Evolutionary conservation across 2,329 filamentous ascomycete genomes (phyloP), one percentile per base, ranked within the genome.

Genomic region (Cladophialophora chaetospira): DNA sequence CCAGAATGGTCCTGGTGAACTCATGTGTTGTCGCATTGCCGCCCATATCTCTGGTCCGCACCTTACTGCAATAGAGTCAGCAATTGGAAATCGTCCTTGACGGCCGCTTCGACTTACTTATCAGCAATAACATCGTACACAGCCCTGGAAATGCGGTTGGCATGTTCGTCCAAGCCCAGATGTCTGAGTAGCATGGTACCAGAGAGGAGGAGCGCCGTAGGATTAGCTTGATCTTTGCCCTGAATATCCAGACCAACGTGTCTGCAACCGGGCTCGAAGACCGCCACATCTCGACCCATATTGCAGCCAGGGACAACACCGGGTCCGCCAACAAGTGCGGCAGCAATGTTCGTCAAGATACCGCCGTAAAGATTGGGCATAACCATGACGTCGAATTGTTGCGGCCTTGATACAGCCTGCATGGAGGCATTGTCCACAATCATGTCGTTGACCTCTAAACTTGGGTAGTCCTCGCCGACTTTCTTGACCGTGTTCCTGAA

Each of bases 391-490:
- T 99, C 94, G 74, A 99, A 99, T 79, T 99, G 94, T 80, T 97
- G 94, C 62, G 94, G 94, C 66, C 86, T 84, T 67, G 90, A 92
- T 68, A 99, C 94, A 73, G 91, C 95, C 82, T 99, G 94, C 94
- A 99, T 99, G 72, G 90, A 96, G 71, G 94, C 94, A 78, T 99
- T 99, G 81, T 99, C 94, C 77, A 99, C 94, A 76, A 99, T 99
- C 93, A 99, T 97, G 80, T 99, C 94, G 82, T 95, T 95, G 73
- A 88, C 88, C 82, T 97, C 89, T 68, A 99, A 83, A 63, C 90
- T 95, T 59, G 94, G 93, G 81, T 94, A 99, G 76, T 96, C 91
- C 81, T 95, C 89, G 66, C 91, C 89, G 67, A 94, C 87, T 71
- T 87, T 83, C 82, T 96, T 91, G 84, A 97, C 95, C 67, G 94